Conservation (phyloP, 805 yeast species). For the Yarrowia sp. region DNA sequence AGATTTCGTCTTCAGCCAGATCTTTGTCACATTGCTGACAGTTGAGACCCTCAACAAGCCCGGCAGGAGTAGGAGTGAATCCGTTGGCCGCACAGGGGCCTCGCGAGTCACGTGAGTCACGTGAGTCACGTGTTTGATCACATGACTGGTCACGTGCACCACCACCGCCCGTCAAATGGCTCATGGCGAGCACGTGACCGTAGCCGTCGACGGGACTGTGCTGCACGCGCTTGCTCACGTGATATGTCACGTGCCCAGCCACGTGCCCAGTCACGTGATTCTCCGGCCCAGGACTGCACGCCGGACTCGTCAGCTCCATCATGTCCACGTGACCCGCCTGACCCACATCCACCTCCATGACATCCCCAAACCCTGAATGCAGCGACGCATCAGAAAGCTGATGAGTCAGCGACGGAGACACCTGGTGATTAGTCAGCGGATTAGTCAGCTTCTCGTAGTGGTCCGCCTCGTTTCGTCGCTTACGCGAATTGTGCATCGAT, state of each 20-base stretch:
- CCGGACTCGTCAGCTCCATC: slow-evolving; percentile 20
- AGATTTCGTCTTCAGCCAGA: slow-evolving; percentile 28
- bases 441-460: not conserved
- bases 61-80: slow-evolving; percentile 3
- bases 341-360: slow-evolving; percentile 6
- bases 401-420: slow-evolving; percentile 1
- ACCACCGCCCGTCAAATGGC: no score
- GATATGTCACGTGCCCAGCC: not conserved
- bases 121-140: no score
- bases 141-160: no score
- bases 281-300: not conserved
- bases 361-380: slow-evolving; percentile 16
- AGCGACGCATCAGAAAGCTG: slow-evolving; percentile 6
- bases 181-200: not conserved
- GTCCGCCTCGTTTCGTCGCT: slow-evolving; percentile 29
- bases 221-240: slow-evolving; percentile 4
- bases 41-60: slow-evolving; percentile 2
- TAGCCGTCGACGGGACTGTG: slow-evolving; percentile 10
- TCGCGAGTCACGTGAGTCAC: no score
- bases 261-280: not conserved
- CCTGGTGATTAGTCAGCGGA: not conserved
- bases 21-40: slow-evolving; percentile 34
- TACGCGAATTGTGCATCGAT: slow-evolving; percentile 30
- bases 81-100: slow-evolving; percentile 21
- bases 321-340: not conserved